Percentiles rank a stretch among this genome's conserved stretches.
Conservation (phyloP, 495 filamentous ascomycete genomes). For the Chaetomidium leptoderma region DNA sequence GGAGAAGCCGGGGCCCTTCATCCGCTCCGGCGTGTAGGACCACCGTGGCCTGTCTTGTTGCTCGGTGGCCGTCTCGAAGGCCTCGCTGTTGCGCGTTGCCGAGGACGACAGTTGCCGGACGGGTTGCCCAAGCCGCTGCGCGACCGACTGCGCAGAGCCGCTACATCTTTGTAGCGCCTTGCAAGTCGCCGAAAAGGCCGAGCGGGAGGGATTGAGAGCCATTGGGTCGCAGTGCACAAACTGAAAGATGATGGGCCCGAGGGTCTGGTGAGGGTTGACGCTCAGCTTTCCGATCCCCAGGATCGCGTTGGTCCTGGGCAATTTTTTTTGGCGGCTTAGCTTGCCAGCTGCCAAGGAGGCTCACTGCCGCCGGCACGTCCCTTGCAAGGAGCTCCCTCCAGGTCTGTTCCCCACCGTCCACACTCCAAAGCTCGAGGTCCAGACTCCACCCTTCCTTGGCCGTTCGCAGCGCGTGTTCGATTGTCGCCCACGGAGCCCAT, state of each 20-base stretch:
- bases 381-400: neutral
- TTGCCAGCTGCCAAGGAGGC: neutral
- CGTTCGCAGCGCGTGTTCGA: neutral
- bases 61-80: conserved; percentile 6
- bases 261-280: neutral
- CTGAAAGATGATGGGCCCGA: too few relatives aligned
- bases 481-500: neutral
- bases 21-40: conserved; percentile 71
- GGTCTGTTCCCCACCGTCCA: neutral
- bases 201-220: conserved; percentile 30
- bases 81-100: conserved; percentile 4
- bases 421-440: neutral
- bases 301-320: too few relatives aligned
- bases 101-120: conserved; percentile 25
- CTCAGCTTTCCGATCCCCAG: too few relatives aligned
- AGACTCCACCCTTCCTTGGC: neutral
- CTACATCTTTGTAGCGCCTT: conserved; percentile 23
- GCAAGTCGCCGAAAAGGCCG: conserved; percentile 26
- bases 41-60: conserved; percentile 57
- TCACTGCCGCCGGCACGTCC: neutral
- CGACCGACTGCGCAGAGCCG: conserved; percentile 13
- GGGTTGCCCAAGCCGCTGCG: conserved; percentile 11
- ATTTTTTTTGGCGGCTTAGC: conserved; percentile 1
- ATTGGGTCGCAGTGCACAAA: conserved; percentile 15
- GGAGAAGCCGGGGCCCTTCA: conserved; percentile 68